Evolutionary conservation across 2,329 filamentous ascomycete species (phyloP), one percentile per base, ranked within the genome.

Genomic region (Aspergillus terreus): DNA sequence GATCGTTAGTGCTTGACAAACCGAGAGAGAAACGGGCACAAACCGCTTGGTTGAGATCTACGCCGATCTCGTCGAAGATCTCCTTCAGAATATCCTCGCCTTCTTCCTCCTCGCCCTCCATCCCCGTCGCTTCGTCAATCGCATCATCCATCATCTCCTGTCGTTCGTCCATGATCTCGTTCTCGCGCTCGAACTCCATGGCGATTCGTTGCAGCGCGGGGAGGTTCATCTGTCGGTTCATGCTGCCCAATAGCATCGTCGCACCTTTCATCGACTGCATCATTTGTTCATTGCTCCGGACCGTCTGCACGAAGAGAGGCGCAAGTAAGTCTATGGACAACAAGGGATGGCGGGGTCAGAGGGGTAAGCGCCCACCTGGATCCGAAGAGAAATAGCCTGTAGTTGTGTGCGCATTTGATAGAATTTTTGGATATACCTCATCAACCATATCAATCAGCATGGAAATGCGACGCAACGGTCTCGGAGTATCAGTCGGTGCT

Each of bases 101-200:
- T 71, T 97, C 94, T 63, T 96, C 94, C 66, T 99, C 94, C 55
- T 95, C 85, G 50, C 65, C 67, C 38, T 87, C 84, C 35, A 95
- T 78, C 21, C 95, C 94, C 63, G 94, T 96, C 46, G 92, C 92
- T 70, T 99, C 94, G 68, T 99, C 94, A 54, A 99, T 94, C 17
- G 91, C 92, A 72, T 97, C 94, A 68, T 97, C 92, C 94, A 99
- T 97, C 89, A 99, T 96, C 73, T 97, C 94, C 71, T 97, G 92
- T 58, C 94, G 83, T 74, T 97, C 91, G 63, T 99, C 94, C 94
- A 99, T 99, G 53, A 99, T 92, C 66, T 97, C 94, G 74, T 97
- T 99, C 73, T 99, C 94, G 64, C 90, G 87, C 75, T 99, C 94
- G 65, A 99, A 99, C 67, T 99, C 94, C 92, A 96, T 96, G 17